Evolutionary conservation across 2,329 filamentous ascomycete genomes (phyloP), one percentile per base, ranked within the genome.

Genomic region (Colletotrichum neosansevieriae): DNA sequence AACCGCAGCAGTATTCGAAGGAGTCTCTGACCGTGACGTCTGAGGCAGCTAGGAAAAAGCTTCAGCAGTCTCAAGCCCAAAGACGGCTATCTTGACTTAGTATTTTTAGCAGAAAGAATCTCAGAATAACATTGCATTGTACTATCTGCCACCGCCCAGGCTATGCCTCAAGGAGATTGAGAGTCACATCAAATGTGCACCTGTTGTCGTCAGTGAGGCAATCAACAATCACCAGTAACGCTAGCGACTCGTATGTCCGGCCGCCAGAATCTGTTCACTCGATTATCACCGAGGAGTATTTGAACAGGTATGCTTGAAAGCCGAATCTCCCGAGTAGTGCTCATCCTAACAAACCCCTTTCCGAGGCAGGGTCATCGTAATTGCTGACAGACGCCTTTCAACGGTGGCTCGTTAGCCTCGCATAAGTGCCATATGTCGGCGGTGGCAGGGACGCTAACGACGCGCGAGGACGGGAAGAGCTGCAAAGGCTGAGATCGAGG

Each of bases 381-480:
- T 57, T 42, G 36, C 36, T 57, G 36, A 57, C 53, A 12, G 19
- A 12, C 29, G 36, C 19, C 17, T 40, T 24, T n/a, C 53, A 54
- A 29, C 53, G 21, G 29, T 34, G 21, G 36, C 38, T 57, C 24
- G 34, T 32, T 42, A 44, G 36, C 45, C 3, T 17, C 38, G 13
- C n/a, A 12, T 17, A 42, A 49, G 19, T 34, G n/a, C 19, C 24
- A 11, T 24, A 11, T 50, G 17, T 40, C 44, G 57, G 19, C 29
- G 32, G 32, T 49, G 57, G 42, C 44, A 59, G 32, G 11, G 44
- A 36, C 44, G 57, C 44, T 50, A 59, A 17, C 29, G 29, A 49
- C 29, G 57, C 44, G 38, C 17, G 9, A 32, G 34, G 19, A 13
- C 44, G 57, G 57, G 44, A 59, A 88, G 21, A 38, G 7, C 29